Conservation (phyloP, 1,139 yeast species). For the Candida sanyaensis region DNA sequence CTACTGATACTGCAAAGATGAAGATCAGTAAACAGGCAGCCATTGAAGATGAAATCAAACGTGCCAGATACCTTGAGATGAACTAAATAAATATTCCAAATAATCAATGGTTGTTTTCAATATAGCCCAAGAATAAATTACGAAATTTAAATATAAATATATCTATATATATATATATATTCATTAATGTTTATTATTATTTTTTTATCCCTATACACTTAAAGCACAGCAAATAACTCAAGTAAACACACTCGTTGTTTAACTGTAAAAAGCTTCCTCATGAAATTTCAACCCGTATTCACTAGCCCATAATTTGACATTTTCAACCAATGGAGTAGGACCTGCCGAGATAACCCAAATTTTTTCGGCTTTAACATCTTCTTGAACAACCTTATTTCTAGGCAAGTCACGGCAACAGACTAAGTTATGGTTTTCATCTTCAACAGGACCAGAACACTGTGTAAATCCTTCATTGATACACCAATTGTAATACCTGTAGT, state of each 20-base stretch:
- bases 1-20: constrained; percentile 40
- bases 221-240: too few species aligned
- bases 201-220: background rate
- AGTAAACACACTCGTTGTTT: constrained; percentile 3
- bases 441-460: constrained; percentile 49
- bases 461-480: constrained; percentile 50
- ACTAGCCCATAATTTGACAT: constrained; percentile 78
- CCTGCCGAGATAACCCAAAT: constrained; percentile 94
- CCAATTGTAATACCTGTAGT: constrained; percentile 47
- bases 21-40: constrained; percentile 38
- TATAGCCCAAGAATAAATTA: too few species aligned
- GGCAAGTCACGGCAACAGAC: constrained; percentile 48
- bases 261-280: constrained; percentile 80
- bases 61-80: constrained; percentile 25
- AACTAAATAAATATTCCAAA: constrained; percentile 12
- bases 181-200: background rate
- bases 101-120: background rate
- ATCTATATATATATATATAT: background rate
- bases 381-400: constrained; percentile 31
- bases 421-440: constrained; percentile 32
- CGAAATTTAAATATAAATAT: background rate
- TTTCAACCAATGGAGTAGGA: constrained; percentile 72
- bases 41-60: constrained; percentile 37
- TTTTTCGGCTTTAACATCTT: constrained; percentile 41
- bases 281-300: constrained; percentile 84